Percentiles rank a stretch among this genome's conserved stretches.
phyloP scores from a whole-genome alignment of 768 basidiomycete genomes.

The Galerina marginata region DNA sequence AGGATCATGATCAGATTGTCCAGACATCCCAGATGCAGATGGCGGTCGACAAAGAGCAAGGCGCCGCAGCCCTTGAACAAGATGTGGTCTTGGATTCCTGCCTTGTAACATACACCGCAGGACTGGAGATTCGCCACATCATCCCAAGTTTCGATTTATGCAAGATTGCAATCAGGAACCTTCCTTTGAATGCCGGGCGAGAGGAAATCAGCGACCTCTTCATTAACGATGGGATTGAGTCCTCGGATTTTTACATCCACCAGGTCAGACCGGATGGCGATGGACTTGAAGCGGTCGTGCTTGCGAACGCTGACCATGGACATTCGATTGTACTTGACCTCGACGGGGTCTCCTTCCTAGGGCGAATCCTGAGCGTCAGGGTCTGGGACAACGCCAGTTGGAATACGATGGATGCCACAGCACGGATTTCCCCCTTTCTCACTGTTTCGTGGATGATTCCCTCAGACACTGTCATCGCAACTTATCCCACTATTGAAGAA shows the following conservation, averaged over 20 bases:
- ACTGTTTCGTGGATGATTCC: slow-evolving; percentile 59
- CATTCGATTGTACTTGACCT: slow-evolving; percentile 46
- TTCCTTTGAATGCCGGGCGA: slow-evolving; percentile 45
- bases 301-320: slow-evolving; percentile 47
- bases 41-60: slow-evolving; percentile 27
- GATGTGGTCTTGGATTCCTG: slow-evolving; percentile 49
- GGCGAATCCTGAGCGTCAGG: slow-evolving; percentile 47
- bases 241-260: slow-evolving; percentile 35
- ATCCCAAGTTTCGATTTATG: slow-evolving; percentile 59
- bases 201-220: slow-evolving; percentile 50
- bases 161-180: slow-evolving; percentile 48
- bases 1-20: too few species aligned
- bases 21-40: too few species aligned
- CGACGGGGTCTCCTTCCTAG: slow-evolving; percentile 54
- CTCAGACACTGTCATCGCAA: slow-evolving; percentile 48
- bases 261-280: slow-evolving; percentile 22
- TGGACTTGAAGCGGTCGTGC: slow-evolving; percentile 45
- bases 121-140: slow-evolving; percentile 48
- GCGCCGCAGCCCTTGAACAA: slow-evolving; percentile 47
- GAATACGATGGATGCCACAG: slow-evolving; percentile 46
- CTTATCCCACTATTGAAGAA: slow-evolving; percentile 38
- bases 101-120: slow-evolving; percentile 56
- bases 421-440: slow-evolving; percentile 42
- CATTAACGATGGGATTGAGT: slow-evolving; percentile 45
- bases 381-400: slow-evolving; percentile 42